Evolutionary conservation across 2,329 filamentous ascomycete species (phyloP).

Genomic region (Alternaria angustiovoidea): DNA sequence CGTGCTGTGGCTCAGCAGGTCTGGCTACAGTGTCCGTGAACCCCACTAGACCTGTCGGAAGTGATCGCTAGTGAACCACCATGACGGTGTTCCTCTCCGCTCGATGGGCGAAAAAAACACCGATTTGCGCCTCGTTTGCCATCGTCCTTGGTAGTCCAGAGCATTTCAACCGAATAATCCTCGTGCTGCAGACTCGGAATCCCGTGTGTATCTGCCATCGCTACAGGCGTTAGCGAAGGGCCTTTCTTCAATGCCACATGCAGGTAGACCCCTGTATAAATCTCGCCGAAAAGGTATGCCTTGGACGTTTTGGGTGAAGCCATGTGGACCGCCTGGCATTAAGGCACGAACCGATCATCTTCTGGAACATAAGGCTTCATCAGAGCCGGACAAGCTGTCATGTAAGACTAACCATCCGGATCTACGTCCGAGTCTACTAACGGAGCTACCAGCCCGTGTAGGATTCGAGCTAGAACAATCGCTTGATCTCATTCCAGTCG

Average conservation of each 20-base stretch:
- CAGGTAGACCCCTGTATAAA: constrained; percentile 29
- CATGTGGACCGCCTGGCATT: constrained; percentile 18
- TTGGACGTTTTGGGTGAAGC: constrained; percentile 27
- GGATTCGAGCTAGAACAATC: constrained; percentile 26
- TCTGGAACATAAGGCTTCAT: constrained; percentile 27
- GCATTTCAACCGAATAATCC: constrained; percentile 20
- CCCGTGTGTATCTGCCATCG: constrained; percentile 26
- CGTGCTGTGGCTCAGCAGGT: constrained; percentile 22
- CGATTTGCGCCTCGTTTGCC: constrained; percentile 25
- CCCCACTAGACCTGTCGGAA: background rate
- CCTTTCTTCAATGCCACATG: constrained; percentile 24
- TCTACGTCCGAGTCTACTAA: constrained; percentile 38
- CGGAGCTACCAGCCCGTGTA: constrained; percentile 29
- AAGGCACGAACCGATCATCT: constrained; percentile 25
- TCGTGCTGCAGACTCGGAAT: constrained; percentile 25
- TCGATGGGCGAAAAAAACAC: constrained; percentile 8
- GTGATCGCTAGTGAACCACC: constrained; percentile 18
- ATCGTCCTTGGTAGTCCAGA: constrained; percentile 20
- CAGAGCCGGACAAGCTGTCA: constrained; percentile 24
- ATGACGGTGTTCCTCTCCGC: constrained; percentile 22
- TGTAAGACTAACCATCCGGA: constrained; percentile 35
- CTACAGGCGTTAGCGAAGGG: constrained; percentile 32
- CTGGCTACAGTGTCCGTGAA: constrained; percentile 13
- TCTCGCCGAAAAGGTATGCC: constrained; percentile 28
- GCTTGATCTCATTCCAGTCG: constrained; percentile 25